Base-by-base conservation (phyloP, 768 basidiomycete genomes). In the Boletus rubroflammeus region DNA sequence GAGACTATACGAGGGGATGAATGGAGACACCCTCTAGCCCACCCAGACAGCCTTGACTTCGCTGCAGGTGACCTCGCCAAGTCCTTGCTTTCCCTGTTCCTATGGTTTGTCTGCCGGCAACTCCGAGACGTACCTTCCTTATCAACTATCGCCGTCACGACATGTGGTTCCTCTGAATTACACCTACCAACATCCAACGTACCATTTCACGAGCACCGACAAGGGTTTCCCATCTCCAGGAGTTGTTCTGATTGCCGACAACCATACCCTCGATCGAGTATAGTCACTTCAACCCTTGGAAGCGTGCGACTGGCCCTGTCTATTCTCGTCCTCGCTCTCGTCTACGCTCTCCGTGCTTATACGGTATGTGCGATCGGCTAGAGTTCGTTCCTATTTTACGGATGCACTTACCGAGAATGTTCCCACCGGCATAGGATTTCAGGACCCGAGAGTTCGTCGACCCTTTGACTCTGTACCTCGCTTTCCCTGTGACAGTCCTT, bases 361-460 rank as follows among this genome's bases (percentile, higher is more conserved):
- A 43, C 29, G 23, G 67, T 71, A 63, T 32, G 69, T 65, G 17
- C 26, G 26, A 26, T 40, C 26, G 19, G 25, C 43, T 36, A 26
- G 15, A 13, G 17, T 50, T 50, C 19, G 21, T 58, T 49, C 28
- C 25, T 15, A n/a, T 38, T 36, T 26, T 14, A 26, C 14, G 26
- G 39, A 36, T 42, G 31, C 45, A 25, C 32, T 52, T 23, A 45
- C 28, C 11, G 17, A 46, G 32, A 46, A 34, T 39, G 10, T 57
- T 59, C 53, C 25, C 49, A n/a, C n/a, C n/a, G n/a, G n/a, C n/a
- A 58, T 40, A 70, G 69, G 51, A 59, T 47, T 47, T 57, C 56
- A 57, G 39, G 59, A 48, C 50, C 28, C 58, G 56, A 46, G 62
- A 60, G 11, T 23, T 57, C 10, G 48, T 59, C 38, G 66, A 67